Percentiles rank a stretch among this genome's conserved stretches.
Evolutionary conservation across 441 rosid genomes (phyloP).

Genomic region (Macaranga tanarius): DNA sequence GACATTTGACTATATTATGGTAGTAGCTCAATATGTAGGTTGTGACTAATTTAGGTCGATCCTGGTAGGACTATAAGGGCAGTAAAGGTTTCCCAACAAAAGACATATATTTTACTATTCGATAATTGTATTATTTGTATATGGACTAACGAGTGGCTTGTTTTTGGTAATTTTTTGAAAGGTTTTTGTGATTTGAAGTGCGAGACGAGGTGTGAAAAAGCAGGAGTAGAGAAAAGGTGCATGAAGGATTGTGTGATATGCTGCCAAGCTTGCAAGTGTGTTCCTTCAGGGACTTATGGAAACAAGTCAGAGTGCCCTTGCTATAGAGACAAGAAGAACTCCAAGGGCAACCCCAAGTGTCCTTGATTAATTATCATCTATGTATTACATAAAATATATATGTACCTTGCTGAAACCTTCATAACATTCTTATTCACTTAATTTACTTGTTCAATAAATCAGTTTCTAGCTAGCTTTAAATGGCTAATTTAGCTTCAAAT

Average conservation of each 20-base stretch:
- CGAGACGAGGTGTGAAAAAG: slow-evolving; percentile 29
- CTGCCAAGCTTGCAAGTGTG: slow-evolving; percentile 43
- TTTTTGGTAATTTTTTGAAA: background rate
- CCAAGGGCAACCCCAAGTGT: slow-evolving; percentile 46
- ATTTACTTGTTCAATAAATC: too few species aligned
- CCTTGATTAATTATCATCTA: slow-evolving; percentile 25
- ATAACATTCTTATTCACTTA: background rate
- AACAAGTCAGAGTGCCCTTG: slow-evolving; percentile 48
- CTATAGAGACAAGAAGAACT: slow-evolving; percentile 36
- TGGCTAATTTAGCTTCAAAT: too few species aligned
- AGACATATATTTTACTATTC: too few species aligned
- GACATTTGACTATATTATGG: too few species aligned
- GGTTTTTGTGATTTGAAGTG: slow-evolving; percentile 35
- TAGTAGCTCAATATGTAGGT: too few species aligned
- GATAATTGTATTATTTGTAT: background rate
- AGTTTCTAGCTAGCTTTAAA: too few species aligned
- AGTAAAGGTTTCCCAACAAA: too few species aligned
- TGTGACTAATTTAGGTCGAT: too few species aligned
- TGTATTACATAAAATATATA: too few species aligned
- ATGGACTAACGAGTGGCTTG: background rate
- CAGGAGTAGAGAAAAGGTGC: slow-evolving; percentile 37
- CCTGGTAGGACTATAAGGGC: too few species aligned
- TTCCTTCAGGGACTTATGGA: slow-evolving; percentile 44
- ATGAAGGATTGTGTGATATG: slow-evolving; percentile 37
- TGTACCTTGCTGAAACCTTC: too few species aligned